Conservation (phyloP, 345 rosid species). For the Boechera stricta region DNA sequence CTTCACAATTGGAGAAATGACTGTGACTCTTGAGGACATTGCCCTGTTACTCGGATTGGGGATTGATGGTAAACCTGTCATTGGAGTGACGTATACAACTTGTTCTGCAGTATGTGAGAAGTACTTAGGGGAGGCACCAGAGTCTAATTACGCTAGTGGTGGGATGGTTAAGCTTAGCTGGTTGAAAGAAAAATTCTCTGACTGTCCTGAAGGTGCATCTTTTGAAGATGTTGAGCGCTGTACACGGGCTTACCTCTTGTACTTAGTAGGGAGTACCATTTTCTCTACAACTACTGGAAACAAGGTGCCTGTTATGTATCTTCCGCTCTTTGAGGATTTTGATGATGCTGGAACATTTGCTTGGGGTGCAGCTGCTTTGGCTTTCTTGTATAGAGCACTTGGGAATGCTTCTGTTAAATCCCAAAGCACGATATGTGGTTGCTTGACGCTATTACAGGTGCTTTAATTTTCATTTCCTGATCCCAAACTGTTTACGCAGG, state of each 20-base stretch:
- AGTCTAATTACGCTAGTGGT: slow-evolving; percentile 85
- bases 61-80: slow-evolving; percentile 90
- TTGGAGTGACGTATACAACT: slow-evolving; percentile 86
- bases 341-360: slow-evolving; percentile 84
- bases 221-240: slow-evolving; percentile 63
- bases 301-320: slow-evolving; percentile 98
- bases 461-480: slow-evolving; percentile 10
- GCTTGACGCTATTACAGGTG: slow-evolving; percentile 94
- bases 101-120: slow-evolving; percentile 68
- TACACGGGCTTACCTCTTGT: slow-evolving; percentile 89
- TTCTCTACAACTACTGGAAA: slow-evolving; percentile 96
- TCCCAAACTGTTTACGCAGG: background rate
- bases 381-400: slow-evolving; percentile 93
- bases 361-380: slow-evolving; percentile 95
- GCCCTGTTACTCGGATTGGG: slow-evolving; percentile 79
- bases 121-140: slow-evolving; percentile 74
- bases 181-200: slow-evolving; percentile 87
- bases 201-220: slow-evolving; percentile 67
- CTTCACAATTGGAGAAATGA: slow-evolving; percentile 88
- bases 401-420: slow-evolving; percentile 97
- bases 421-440: slow-evolving; percentile 95
- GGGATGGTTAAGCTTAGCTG: slow-evolving; percentile 99
- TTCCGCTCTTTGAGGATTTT: slow-evolving; percentile 82
- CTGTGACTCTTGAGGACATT: slow-evolving; percentile 84
- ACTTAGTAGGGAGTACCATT: slow-evolving; percentile 92